These are phyloP conservation scores for Plasmodium cynomolgi DNA, from an alignment of 169 alveolate species.

Conservation along the genomic window DNA sequence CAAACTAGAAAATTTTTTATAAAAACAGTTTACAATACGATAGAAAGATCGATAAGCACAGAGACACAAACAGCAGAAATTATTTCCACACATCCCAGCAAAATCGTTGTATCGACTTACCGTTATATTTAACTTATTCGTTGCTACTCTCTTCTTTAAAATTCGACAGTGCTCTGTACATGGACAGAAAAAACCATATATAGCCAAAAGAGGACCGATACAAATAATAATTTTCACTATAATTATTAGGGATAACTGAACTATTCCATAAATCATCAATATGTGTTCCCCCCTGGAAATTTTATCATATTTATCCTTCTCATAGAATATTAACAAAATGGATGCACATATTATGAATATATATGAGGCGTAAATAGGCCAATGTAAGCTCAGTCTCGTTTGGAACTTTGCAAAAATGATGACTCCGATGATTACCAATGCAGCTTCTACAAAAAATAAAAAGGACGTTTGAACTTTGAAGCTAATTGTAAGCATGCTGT, in stretches of 20 bases:
- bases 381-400: conserved; percentile 78
- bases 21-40: conserved; percentile 75
- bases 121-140: conserved; percentile 78
- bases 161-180: conserved; percentile 85
- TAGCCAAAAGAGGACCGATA: conserved; percentile 82
- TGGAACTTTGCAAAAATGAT: conserved; percentile 83
- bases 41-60: conserved; percentile 82
- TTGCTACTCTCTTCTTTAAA: conserved; percentile 69
- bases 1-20: conserved; percentile 36
- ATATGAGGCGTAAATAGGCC: conserved; percentile 84
- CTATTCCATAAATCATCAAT: conserved; percentile 75
- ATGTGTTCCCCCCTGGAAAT: conserved; percentile 75
- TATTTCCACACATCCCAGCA: conserved; percentile 84
- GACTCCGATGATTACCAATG: conserved; percentile 57
- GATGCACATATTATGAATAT: conserved; percentile 80
- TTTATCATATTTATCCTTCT: conserved; percentile 65
- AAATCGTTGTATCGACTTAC: conserved; percentile 84
- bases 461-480: conserved; percentile 30
- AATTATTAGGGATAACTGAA: conserved; percentile 78
- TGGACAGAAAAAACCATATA: conserved; percentile 84
- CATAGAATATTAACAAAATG: conserved; percentile 77
- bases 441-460: conserved; percentile 55
- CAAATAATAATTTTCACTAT: conserved; percentile 76
- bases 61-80: conserved; percentile 80
- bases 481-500: conserved; percentile 34